A percentile compares a stretch with the other conserved stretches of the same genome.
Evolutionary conservation across 2,329 filamentous ascomycete genomes (phyloP).

Genomic region (Tricladium varicosporioides): DNA sequence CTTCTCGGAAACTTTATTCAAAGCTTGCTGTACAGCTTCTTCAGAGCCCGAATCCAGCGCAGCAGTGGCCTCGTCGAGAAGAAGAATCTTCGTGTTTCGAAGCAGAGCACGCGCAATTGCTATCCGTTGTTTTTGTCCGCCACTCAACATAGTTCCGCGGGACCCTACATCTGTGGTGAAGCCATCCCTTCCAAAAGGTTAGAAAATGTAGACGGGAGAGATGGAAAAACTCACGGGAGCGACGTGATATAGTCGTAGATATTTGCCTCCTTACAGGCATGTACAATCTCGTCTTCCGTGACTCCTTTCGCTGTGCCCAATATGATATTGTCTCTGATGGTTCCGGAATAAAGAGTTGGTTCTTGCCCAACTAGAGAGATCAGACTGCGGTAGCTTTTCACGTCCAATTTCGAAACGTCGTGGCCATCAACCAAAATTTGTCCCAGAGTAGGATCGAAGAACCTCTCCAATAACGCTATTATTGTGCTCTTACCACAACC

Average conservation of each 20-base stretch:
- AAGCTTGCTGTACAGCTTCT: constrained; percentile 73
- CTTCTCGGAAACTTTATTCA: constrained; percentile 47
- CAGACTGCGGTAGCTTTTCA: constrained; percentile 58
- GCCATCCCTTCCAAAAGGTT: constrained; percentile 39
- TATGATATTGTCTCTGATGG: constrained; percentile 65
- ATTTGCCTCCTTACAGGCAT: constrained; percentile 47
- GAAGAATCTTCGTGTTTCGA: constrained; percentile 78
- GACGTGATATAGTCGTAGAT: constrained; percentile 50
- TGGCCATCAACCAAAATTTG: constrained; percentile 25
- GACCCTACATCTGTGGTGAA: constrained; percentile 81
- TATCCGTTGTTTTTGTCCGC: constrained; percentile 90
- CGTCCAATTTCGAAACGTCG: constrained; percentile 55
- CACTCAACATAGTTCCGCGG: constrained; percentile 79
- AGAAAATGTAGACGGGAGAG: not conserved
- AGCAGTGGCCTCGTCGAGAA: constrained; percentile 77
- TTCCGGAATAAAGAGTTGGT: constrained; percentile 64
- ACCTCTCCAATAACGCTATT: constrained; percentile 38
- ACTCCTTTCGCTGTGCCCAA: constrained; percentile 54
- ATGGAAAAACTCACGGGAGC: constrained; percentile 34
- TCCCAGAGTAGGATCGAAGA: constrained; percentile 22
- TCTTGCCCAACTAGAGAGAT: constrained; percentile 73
- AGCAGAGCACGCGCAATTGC: constrained; percentile 85
- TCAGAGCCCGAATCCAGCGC: constrained; percentile 74
- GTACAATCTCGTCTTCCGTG: constrained; percentile 40
- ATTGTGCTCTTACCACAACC: not conserved